Base-by-base conservation (phyloP, 192 early-diverging fungal species). In the Coemansia furcata region DNA sequence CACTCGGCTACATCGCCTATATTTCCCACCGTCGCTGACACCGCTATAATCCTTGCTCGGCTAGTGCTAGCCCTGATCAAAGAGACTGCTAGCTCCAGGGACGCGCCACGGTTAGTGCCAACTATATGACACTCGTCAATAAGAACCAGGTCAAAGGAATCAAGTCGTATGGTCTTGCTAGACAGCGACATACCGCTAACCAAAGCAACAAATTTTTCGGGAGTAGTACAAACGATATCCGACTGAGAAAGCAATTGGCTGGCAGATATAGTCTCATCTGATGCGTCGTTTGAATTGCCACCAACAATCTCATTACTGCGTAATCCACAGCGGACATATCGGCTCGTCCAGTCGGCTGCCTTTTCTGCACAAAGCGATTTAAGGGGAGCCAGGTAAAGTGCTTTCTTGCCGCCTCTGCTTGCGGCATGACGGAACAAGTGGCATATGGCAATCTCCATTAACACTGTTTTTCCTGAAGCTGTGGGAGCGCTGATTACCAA, bases 121-220 rank as follows among this genome's bases (percentile, higher is more conserved):
- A 92, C 72, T 35, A 86, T 75, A 46, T 92, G 90, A 32, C 89
- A 88, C 76, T 92, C 90, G 59, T 92, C 90, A 66, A 92, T 71
- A n/a, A 87, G 73, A 38, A 87, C 65, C 6, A 89, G 67, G 0
- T 54, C 54, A 47, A 86, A 68, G 3, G 80, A 63, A 8, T 36
- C 9, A 35, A 85, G 57, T 0, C 79, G 54, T 12, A 60, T 37
- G 17, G 47, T 32, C 35, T 69, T 52, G 10, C 39, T 26, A 64
- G 73, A 73, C 33, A 14, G 21, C 23, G 49, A 3, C 23, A 9
- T 10, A 23, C 71, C 74, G 21, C 86, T 59, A 1, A 84, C 79
- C 57, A 79, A 68, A 0, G 85, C 86, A 57, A 89, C 76, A 87
- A 87, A 92, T 58, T 89, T 92, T 73, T 92, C 90, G 0, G 90